Conservation (phyloP, 148 eudicot genomes). For the Vaccinium darrowii region DNA sequence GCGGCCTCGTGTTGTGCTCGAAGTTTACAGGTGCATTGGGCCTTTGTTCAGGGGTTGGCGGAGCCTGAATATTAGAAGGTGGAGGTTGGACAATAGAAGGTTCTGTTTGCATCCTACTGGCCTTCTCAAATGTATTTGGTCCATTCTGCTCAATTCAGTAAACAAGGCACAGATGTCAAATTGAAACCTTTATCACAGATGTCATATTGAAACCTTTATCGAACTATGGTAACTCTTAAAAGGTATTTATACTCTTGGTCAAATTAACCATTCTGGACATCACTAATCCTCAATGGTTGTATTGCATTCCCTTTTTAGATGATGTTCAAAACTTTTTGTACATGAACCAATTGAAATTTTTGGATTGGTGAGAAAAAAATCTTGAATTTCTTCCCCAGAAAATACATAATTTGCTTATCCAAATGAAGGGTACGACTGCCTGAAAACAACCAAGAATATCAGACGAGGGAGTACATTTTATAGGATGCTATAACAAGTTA, state of each 20-base stretch:
- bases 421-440: background rate
- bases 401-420: background rate
- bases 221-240: background rate
- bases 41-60: slow-evolving; percentile 32
- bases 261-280: background rate
- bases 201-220: background rate
- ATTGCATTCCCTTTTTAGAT: background rate
- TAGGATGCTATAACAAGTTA: background rate
- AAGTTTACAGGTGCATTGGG: slow-evolving; percentile 28
- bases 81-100: slow-evolving; percentile 32
- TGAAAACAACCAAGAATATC: background rate
- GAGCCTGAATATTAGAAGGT: slow-evolving; percentile 30
- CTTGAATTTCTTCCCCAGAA: background rate
- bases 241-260: background rate
- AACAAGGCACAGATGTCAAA: background rate
- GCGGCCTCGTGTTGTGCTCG: slow-evolving; percentile 28
- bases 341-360: background rate
- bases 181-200: background rate
- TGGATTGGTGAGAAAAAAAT: background rate
- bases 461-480: background rate
- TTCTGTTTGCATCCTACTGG: slow-evolving; percentile 41
- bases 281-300: background rate
- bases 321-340: background rate
- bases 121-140: slow-evolving; percentile 38
- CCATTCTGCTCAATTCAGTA: slow-evolving; percentile 50